Base-by-base conservation (phyloP, 208 protist species). In the Tritrichomonas musculus region DNA sequence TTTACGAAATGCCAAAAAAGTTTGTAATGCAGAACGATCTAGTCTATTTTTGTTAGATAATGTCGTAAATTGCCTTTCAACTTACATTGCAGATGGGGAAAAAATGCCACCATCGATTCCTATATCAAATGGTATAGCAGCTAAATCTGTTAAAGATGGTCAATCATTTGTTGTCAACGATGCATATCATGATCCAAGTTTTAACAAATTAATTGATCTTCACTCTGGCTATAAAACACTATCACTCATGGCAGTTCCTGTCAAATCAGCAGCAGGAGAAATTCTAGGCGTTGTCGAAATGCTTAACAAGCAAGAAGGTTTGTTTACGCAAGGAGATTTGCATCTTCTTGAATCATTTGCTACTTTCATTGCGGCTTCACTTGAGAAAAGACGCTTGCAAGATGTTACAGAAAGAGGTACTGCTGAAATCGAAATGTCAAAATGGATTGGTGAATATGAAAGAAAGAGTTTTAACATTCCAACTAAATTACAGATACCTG, bases 111-210 rank as follows among this genome's bases (percentile, higher is more conserved):
- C n/a, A 30, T n/a, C 41, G 25, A 50, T 82, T 82, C 73, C 73
- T 47, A 14, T 82, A 27, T 82, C 73, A 11, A 33, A 82, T 36
- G 73, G 73, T 50, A 50, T 82, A 25, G 73, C 73, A 47, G 73
- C 73, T 9, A 47, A 25, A 9, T 25, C 73, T 33, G 73, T 82
- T 44, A 50, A 82, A 53, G 14, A 47, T 5, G 50, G 50, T n/a
- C 47, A 47, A 5, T 50, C 73, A 13, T 53, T 82, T 53, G 41
- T 82, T 2, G 41, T 82, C 39, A 25, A 82, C 4, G 73, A 82
- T 53, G 73, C 73, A n/a, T 82, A 82, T 53, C 73, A 82, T 53
- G 73, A 82, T 82, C 73, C 73, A 30, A 0, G 33, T 22, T 82
- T 82, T 36, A 82, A 82, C 73, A 82, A 82, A 53, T 53, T 50